These are phyloP conservation scores for Boletus rubropictus DNA, from an alignment of 768 basidiomycete genomes.

Conservation along the genomic window DNA sequence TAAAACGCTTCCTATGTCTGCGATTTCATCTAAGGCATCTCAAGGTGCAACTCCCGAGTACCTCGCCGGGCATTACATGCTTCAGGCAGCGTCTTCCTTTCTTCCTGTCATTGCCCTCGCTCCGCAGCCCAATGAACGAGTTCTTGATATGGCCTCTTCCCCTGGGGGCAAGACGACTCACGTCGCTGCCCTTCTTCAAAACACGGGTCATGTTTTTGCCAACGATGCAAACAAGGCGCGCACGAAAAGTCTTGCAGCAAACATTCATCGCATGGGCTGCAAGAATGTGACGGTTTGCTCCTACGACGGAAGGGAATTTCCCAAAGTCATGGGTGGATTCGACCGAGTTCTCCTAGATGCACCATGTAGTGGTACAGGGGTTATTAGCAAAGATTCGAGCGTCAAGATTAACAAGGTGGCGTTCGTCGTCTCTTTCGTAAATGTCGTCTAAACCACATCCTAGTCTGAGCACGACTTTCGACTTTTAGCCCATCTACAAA, in stretches of 20 bases:
- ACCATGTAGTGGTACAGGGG: conserved; percentile 96
- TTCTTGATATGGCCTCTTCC: conserved; percentile 97
- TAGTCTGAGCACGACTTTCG: conserved; percentile 94
- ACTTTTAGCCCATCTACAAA: conserved; percentile 94
- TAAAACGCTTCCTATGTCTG: not conserved
- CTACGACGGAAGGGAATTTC: conserved; percentile 96
- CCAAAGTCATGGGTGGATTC: conserved; percentile 98
- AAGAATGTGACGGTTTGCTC: conserved; percentile 97
- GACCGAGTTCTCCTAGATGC: conserved; percentile 96
- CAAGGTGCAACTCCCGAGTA: conserved; percentile 95
- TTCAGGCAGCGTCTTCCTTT: conserved; percentile 98
- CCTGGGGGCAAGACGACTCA: conserved; percentile 99
- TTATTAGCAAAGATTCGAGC: conserved; percentile 95
- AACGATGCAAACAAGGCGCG: conserved; percentile 94
- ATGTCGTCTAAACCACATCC: conserved; percentile 1
- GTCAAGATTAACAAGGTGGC: conserved; percentile 97
- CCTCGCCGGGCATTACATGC: conserved; percentile 98
- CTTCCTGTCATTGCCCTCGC: conserved; percentile 95
- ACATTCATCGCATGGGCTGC: conserved; percentile 94
- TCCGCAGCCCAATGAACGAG: conserved; percentile 88
- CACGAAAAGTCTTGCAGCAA: conserved; percentile 94
- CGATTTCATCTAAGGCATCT: not conserved
- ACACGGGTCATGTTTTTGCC: conserved; percentile 96
- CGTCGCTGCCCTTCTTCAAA: conserved; percentile 93
- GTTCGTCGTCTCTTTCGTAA: not conserved